phyloP scores from a whole-genome alignment of 2,329 filamentous ascomycete genomes.

The Colletotrichum euphorbiae region DNA sequence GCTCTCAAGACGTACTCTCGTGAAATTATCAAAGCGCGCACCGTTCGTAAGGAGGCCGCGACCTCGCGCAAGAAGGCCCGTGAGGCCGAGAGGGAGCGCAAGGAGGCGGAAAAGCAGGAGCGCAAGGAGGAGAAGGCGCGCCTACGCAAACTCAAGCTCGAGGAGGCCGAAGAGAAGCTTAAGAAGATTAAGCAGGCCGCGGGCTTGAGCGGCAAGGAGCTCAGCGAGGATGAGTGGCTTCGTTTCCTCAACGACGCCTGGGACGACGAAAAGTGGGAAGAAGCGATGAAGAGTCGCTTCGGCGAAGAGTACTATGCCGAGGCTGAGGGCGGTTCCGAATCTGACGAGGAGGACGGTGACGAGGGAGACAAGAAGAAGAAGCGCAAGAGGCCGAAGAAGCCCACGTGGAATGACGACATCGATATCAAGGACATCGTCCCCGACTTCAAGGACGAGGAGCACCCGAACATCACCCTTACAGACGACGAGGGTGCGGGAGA shows the following conservation, averaged over 20 bases:
- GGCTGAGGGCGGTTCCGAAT: constrained; percentile 74
- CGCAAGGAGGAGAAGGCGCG: constrained; percentile 85
- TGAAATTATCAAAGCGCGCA: constrained; percentile 83
- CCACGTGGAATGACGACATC: constrained; percentile 96
- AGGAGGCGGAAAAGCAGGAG: constrained; percentile 81
- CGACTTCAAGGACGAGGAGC: constrained; percentile 78
- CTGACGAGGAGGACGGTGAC: constrained; percentile 66
- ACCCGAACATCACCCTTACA: constrained; percentile 67
- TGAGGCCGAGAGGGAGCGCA: constrained; percentile 80
- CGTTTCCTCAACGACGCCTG: constrained; percentile 88
- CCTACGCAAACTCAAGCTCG: constrained; percentile 87
- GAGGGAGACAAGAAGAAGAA: constrained; percentile 64
- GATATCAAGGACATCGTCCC: constrained; percentile 94
- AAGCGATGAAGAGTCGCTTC: constrained; percentile 89
- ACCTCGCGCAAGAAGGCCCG: constrained; percentile 81
- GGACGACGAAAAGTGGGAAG: constrained; percentile 90
- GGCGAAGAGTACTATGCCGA: constrained; percentile 91
- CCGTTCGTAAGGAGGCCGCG: constrained; percentile 86
- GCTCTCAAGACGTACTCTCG: constrained; percentile 88
- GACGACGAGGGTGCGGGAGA: constrained; percentile 57
- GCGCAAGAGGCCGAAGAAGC: constrained; percentile 79
- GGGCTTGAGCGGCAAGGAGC: constrained; percentile 75
- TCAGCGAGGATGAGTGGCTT: constrained; percentile 83
- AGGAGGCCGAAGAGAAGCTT: constrained; percentile 89
- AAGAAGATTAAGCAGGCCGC: constrained; percentile 90